A percentile compares a stretch with the other conserved stretches of the same genome.
Evolutionary conservation across 306 rosid species (phyloP).

Genomic region (Pterocarpus macrocarpus): DNA sequence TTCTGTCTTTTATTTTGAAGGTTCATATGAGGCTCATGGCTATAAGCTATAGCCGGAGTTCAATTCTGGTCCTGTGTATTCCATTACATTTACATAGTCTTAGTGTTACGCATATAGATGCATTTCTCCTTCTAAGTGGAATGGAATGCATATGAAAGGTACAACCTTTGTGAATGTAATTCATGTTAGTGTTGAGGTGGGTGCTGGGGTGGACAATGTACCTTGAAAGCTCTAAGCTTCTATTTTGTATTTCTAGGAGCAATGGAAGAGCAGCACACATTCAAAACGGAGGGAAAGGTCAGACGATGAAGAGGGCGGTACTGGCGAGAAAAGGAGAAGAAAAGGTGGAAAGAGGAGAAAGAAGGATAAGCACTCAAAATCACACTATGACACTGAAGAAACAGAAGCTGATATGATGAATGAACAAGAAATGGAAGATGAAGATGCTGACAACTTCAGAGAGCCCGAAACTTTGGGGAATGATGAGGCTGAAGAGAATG

Average conservation of each 20-base stretch:
- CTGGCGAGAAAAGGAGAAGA: slow-evolving; percentile 76
- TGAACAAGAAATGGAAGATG: slow-evolving; percentile 82
- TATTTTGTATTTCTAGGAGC: slow-evolving; percentile 73
- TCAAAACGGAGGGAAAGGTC: slow-evolving; percentile 91
- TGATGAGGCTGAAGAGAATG: slow-evolving; percentile 77
- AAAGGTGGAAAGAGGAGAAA: slow-evolving; percentile 95
- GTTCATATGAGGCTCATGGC: slow-evolving; percentile 9
- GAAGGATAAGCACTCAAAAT: slow-evolving; percentile 87
- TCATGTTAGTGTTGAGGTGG: not conserved
- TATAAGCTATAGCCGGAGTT: not conserved
- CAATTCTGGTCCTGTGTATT: no score
- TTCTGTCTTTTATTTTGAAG: slow-evolving; percentile 5
- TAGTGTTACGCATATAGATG: slow-evolving; percentile 11
- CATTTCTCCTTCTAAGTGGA: slow-evolving; percentile 26
- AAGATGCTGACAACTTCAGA: slow-evolving; percentile 67
- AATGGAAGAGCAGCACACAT: slow-evolving; percentile 95
- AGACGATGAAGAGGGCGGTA: slow-evolving; percentile 87
- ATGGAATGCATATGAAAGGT: slow-evolving; percentile 15
- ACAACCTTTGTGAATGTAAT: slow-evolving; percentile 23
- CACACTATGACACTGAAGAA: slow-evolving; percentile 81
- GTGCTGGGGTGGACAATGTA: slow-evolving; percentile 32
- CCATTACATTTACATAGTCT: no score
- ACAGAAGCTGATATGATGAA: slow-evolving; percentile 82
- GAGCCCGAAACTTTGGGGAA: slow-evolving; percentile 60
- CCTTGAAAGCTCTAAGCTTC: slow-evolving; percentile 35